Conservation (phyloP, 106 monocot genomes). For the Narthecium ossifragum region DNA sequence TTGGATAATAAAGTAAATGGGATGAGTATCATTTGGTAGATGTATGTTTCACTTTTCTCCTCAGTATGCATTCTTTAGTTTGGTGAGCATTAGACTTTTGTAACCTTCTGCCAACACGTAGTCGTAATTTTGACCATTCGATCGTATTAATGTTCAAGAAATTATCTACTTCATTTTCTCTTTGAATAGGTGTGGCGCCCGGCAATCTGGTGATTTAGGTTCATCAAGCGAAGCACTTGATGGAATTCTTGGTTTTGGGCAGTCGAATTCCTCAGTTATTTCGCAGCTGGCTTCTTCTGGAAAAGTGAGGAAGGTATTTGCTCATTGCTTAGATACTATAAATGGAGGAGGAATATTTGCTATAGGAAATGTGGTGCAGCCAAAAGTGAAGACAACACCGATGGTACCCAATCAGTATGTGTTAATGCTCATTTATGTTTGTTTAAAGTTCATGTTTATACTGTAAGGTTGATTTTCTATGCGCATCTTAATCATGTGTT, state of each 20-base stretch:
- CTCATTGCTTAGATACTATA: constrained; percentile 86
- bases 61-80: no score
- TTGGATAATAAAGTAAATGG: no score
- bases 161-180: neutral
- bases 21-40: no score
- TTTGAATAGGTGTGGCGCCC: constrained; percentile 49
- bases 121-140: no score
- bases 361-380: constrained; percentile 85
- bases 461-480: no score
- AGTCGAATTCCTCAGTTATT: constrained; percentile 80
- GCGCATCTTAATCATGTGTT: no score
- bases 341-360: constrained; percentile 94
- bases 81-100: no score
- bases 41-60: no score
- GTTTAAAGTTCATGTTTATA: no score
- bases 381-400: constrained; percentile 81
- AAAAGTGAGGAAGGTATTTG: constrained; percentile 82
- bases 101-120: no score
- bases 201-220: constrained; percentile 74
- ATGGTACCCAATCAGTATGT: constrained; percentile 44
- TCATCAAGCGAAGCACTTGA: constrained; percentile 74
- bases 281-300: constrained; percentile 75
- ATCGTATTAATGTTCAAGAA: no score
- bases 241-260: constrained; percentile 94
- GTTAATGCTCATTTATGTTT: no score